These are phyloP conservation scores for Ogataea ramenticola DNA, from an alignment of 805 yeast genomes.

Conservation along the genomic window DNA sequence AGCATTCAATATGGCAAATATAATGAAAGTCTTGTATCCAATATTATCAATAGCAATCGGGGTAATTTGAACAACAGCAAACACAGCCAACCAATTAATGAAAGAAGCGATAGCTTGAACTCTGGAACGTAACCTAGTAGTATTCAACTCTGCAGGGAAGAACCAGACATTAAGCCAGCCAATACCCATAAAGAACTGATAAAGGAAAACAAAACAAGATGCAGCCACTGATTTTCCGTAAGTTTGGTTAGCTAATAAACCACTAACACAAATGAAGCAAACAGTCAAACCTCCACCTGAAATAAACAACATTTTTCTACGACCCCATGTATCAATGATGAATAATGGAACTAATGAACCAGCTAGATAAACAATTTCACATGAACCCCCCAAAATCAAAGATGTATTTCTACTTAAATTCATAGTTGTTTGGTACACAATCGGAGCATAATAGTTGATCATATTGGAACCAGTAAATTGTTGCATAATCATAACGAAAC, in stretches of 20 bases:
- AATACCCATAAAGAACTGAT: conserved; percentile 48
- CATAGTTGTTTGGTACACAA: conserved; percentile 44
- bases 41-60: conserved; percentile 47
- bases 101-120: conserved; percentile 55
- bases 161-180: conserved; percentile 44
- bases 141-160: conserved; percentile 62
- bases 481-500: conserved; percentile 62
- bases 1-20: conserved; percentile 61
- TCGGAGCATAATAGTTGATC: conserved; percentile 58
- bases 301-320: conserved; percentile 39
- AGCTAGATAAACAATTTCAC: conserved; percentile 51
- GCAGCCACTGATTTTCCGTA: conserved; percentile 51
- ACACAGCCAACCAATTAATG: conserved; percentile 64
- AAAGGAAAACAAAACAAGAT: conserved; percentile 57
- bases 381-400: conserved; percentile 58
- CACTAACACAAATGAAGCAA: conserved; percentile 42
- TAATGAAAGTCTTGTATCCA: conserved; percentile 60
- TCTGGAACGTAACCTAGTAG: conserved; percentile 60
- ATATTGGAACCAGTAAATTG: conserved; percentile 70
- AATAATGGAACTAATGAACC: conserved; percentile 52
- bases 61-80: conserved; percentile 61
- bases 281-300: conserved; percentile 46
- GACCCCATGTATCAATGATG: conserved; percentile 48
- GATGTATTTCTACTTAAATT: conserved; percentile 44
- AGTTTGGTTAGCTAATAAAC: conserved; percentile 34